phyloP scores from a whole-genome alignment of 306 rosid genomes.

The Quercus engelmannii region DNA sequence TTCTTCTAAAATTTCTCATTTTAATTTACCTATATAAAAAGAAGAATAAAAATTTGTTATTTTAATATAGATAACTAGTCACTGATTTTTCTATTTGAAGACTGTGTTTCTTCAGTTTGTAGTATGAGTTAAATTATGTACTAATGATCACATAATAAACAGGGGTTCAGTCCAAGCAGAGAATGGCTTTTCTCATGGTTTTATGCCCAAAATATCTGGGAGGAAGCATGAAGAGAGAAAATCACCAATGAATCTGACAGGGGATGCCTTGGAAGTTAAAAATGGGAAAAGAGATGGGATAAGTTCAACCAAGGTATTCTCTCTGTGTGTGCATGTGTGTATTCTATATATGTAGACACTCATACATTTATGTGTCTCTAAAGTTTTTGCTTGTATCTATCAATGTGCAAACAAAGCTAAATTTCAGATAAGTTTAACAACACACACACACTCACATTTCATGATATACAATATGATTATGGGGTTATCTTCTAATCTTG shows the following conservation, averaged over 20 bases:
- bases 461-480: not conserved
- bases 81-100: not conserved
- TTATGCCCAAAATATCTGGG: slow-evolving; percentile 8
- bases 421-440: not conserved
- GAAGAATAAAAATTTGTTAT: not conserved
- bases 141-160: slow-evolving; percentile 8
- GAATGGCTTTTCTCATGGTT: slow-evolving; percentile 32
- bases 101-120: not conserved
- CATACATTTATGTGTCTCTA: not conserved
- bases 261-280: slow-evolving; percentile 18
- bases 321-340: not conserved
- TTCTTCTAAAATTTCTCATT: not conserved
- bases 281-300: slow-evolving; percentile 17
- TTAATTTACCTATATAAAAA: too few species aligned
- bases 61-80: not conserved
- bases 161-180: slow-evolving; percentile 31
- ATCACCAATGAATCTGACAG: slow-evolving; percentile 1
- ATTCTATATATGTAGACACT: not conserved
- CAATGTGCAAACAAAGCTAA: not conserved
- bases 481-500: not conserved
- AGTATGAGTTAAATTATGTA: not conserved
- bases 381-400: not conserved
- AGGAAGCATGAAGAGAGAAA: slow-evolving; percentile 31
- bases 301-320: slow-evolving; percentile 26
- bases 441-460: not conserved